phyloP scores from a whole-genome alignment of 2,329 filamentous ascomycete genomes.

The Blastomyces silverae region DNA sequence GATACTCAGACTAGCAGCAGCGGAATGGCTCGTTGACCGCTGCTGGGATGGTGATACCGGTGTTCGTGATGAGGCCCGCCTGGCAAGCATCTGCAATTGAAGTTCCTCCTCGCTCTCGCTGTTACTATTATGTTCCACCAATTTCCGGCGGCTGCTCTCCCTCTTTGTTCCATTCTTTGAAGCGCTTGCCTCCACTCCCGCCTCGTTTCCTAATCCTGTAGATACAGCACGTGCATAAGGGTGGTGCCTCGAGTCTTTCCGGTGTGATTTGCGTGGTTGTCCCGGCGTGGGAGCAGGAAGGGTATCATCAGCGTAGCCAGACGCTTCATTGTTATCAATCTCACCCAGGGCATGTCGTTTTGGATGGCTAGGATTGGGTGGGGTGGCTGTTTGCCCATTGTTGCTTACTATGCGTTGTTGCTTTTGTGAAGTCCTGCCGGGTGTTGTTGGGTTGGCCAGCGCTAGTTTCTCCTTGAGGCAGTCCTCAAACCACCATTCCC shows the following conservation, averaged over 20 bases:
- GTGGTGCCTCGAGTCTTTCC: conserved; percentile 66
- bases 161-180: conserved; percentile 15
- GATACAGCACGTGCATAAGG: conserved; percentile 59
- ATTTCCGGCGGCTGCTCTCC: conserved; percentile 33
- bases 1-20: conserved; percentile 60
- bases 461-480: conserved; percentile 68
- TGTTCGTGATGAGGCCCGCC: conserved; percentile 58
- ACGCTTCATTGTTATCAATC: conserved; percentile 70
- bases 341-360: conserved; percentile 85
- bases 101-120: conserved; percentile 75
- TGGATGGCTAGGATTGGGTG: conserved; percentile 69
- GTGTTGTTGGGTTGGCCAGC: conserved; percentile 52
- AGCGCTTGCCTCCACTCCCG: conserved; percentile 24
- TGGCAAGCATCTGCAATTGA: conserved; percentile 65
- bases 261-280: conserved; percentile 82
- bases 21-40: conserved; percentile 68
- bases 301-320: conserved; percentile 62
- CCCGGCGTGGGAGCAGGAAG: conserved; percentile 91
- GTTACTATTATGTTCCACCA: conserved; percentile 38
- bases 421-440: conserved; percentile 49
- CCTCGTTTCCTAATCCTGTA: conserved; percentile 36
- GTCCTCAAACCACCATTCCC: conserved; percentile 92
- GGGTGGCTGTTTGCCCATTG: conserved; percentile 68
- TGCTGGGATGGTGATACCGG: conserved; percentile 55
- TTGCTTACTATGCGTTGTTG: conserved; percentile 55